Conservation (phyloP, 2,329 filamentous ascomycete genomes). For the Stachybotrys chartarum region DNA sequence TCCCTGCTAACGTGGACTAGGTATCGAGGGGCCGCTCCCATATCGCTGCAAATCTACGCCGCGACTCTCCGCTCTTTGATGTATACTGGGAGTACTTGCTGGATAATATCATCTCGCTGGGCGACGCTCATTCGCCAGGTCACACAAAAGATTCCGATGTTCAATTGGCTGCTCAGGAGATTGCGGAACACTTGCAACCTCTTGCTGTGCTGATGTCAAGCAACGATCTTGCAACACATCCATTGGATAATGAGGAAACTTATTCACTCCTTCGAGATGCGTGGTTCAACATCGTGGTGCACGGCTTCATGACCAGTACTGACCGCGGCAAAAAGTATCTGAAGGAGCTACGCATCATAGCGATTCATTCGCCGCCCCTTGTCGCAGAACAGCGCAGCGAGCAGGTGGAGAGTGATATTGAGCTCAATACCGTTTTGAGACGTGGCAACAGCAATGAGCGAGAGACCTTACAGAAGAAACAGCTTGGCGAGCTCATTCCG, state of each 20-base stretch:
- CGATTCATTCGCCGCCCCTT: constrained; percentile 78
- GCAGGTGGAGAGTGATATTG: constrained; percentile 90
- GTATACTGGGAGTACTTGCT: constrained; percentile 80
- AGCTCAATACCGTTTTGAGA: constrained; percentile 87
- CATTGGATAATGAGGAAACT: constrained; percentile 56
- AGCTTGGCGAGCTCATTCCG: constrained; percentile 67
- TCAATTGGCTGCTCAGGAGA: constrained; percentile 77
- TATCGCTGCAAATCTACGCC: constrained; percentile 63
- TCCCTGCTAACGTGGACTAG: constrained; percentile 24
- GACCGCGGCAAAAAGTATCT: constrained; percentile 65
- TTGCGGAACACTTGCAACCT: constrained; percentile 78
- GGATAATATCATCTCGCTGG: constrained; percentile 82
- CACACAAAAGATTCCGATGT: constrained; percentile 71
- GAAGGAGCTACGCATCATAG: constrained; percentile 74
- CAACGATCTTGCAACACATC: constrained; percentile 46
- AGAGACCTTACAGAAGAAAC: constrained; percentile 72
- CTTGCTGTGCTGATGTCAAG: constrained; percentile 76
- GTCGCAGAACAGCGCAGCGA: constrained; percentile 85
- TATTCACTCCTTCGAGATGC: constrained; percentile 75
- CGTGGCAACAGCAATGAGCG: constrained; percentile 77
- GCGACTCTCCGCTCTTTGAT: constrained; percentile 68
- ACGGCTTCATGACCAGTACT: constrained; percentile 76
- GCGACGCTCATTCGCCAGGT: constrained; percentile 71
- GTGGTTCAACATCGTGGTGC: constrained; percentile 97
- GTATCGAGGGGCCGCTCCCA: constrained; percentile 72